These are phyloP conservation scores for Tolypocladium ophioglossoides DNA, from an alignment of 2,329 filamentous ascomycete species.

Conservation along the genomic window DNA sequence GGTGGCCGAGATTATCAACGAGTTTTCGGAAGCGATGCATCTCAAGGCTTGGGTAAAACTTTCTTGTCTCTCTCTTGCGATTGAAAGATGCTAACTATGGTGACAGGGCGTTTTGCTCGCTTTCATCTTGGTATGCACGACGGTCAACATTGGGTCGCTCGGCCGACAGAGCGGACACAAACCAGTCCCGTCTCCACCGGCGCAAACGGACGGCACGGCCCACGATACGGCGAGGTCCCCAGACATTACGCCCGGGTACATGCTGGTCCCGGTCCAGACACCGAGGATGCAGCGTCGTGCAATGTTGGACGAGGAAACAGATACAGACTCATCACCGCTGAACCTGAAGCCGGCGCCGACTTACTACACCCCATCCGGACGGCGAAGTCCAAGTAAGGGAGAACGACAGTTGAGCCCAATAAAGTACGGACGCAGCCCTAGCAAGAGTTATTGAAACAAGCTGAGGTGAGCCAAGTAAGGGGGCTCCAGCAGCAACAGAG, in stretches of 20 bases:
- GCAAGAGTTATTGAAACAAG: slow-evolving; percentile 18
- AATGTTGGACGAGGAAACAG: slow-evolving; percentile 34
- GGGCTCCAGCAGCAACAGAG: neutral
- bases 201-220: slow-evolving; percentile 6
- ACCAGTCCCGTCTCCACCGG: neutral
- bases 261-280: slow-evolving; percentile 40
- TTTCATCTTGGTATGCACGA: slow-evolving; percentile 34
- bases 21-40: slow-evolving; percentile 82
- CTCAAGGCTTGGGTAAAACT: slow-evolving; percentile 57
- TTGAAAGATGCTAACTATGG: neutral
- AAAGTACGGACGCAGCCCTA: slow-evolving; percentile 30
- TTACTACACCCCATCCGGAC: slow-evolving; percentile 33
- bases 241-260: slow-evolving; percentile 30
- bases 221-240: slow-evolving; percentile 14
- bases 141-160: slow-evolving; percentile 41
- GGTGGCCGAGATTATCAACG: slow-evolving; percentile 86
- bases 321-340: slow-evolving; percentile 40
- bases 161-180: slow-evolving; percentile 9
- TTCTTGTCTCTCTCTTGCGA: neutral
- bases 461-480: neutral
- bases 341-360: slow-evolving; percentile 31
- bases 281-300: slow-evolving; percentile 32
- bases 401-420: slow-evolving; percentile 37
- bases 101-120: slow-evolving; percentile 39
- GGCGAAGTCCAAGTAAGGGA: slow-evolving; percentile 38